phyloP scores from a whole-genome alignment of 352 stramenopile species.

The Pythium biforme region DNA sequence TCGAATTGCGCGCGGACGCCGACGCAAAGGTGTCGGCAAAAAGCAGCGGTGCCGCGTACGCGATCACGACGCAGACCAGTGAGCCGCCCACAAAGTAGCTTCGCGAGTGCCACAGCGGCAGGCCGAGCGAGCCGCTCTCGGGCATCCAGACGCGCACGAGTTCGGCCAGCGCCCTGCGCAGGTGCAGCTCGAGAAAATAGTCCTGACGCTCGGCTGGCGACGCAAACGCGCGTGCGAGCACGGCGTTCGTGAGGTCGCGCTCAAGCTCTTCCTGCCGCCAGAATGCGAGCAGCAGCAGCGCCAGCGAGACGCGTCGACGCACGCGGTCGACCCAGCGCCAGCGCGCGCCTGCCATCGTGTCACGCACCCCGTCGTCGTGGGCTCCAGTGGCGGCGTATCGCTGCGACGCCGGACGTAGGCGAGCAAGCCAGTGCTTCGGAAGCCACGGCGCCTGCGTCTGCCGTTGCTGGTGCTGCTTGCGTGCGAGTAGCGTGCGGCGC shows the following conservation, averaged over 20 bases:
- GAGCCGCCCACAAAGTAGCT: conserved; percentile 38
- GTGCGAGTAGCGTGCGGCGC: conserved; percentile 7
- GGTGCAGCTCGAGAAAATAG: conserved; percentile 43
- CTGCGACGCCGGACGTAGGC: conserved; percentile 1
- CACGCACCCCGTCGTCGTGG: too few species aligned
- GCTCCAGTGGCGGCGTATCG: background rate
- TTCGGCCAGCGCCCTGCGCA: conserved; percentile 41
- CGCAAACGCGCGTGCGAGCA: conserved; percentile 36
- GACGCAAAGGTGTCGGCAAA: background rate
- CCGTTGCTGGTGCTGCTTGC: background rate
- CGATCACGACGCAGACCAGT: conserved; percentile 20
- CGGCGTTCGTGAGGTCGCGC: conserved; percentile 40
- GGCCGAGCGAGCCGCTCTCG: conserved; percentile 48
- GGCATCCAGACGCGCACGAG: conserved; percentile 61
- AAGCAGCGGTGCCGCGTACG: conserved; percentile 17
- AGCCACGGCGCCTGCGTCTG: background rate
- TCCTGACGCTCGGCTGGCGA: conserved; percentile 28
- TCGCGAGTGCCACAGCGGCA: conserved; percentile 47
- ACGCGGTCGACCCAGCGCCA: background rate
- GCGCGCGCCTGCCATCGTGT: too few species aligned
- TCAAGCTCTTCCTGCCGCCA: conserved; percentile 57
- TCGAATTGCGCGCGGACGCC: conserved; percentile 23
- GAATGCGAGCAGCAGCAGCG: conserved; percentile 45
- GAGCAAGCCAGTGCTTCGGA: background rate
- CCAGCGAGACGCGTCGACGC: conserved; percentile 16